Conservation (phyloP, 257 asterid genomes). For the Solanum tarijense region DNA sequence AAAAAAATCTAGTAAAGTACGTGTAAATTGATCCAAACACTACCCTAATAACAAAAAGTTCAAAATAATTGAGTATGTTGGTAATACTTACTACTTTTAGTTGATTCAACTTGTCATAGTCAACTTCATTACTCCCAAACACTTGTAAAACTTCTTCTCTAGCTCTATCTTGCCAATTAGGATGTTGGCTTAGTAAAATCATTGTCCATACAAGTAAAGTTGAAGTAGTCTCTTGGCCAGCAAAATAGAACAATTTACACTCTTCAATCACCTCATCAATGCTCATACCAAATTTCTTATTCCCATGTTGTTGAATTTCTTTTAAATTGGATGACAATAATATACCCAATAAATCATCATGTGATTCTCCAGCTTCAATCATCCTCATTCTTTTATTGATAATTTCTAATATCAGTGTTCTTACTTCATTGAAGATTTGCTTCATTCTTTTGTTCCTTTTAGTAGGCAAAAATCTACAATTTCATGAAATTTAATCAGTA, state of each 20-base stretch:
- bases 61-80: not conserved
- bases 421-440: constrained; percentile 3
- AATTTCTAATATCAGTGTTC: not conserved
- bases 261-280: constrained; percentile 20
- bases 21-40: not conserved
- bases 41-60: not conserved
- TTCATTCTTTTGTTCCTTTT: constrained; percentile 13
- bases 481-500: not conserved
- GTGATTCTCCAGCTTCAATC: constrained; percentile 1
- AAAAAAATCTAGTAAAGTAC: rapidly evolving
- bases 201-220: constrained; percentile 16
- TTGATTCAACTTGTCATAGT: constrained; percentile 9
- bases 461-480: constrained; percentile 1
- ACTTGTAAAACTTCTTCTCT: constrained; percentile 14
- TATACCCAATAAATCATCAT: constrained; percentile 18
- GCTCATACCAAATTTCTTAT: constrained; percentile 3
- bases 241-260: constrained; percentile 19
- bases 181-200: constrained; percentile 8
- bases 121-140: constrained; percentile 6
- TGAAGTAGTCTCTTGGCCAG: constrained; percentile 16
- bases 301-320: constrained; percentile 10
- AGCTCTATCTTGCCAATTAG: constrained; percentile 17
- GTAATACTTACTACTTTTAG: constrained; percentile 9
- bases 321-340: constrained; percentile 12
- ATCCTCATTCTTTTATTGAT: constrained; percentile 1